Percentiles rank a stretch among this genome's conserved stretches.
phyloP scores from a whole-genome alignment of 768 basidiomycete species.

The Boletus rufocinnamomeus region DNA sequence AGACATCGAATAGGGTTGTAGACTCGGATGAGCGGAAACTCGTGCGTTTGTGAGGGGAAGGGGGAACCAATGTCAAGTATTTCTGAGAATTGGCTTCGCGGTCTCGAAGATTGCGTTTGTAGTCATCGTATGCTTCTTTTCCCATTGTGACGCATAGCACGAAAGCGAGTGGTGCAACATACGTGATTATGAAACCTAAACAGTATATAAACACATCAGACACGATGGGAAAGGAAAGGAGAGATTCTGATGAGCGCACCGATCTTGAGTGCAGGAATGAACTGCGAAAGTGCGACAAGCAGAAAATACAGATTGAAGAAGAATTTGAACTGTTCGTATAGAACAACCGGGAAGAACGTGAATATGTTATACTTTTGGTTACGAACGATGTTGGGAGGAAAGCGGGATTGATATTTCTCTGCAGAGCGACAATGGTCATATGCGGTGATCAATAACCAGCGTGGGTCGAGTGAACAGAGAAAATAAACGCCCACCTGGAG shows the following conservation, averaged over 20 bases:
- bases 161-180: constrained; percentile 94
- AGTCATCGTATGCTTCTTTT: constrained; percentile 99
- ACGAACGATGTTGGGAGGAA: constrained; percentile 89
- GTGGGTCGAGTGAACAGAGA: background rate
- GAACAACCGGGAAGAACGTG: constrained; percentile 95
- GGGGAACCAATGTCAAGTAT: constrained; percentile 78
- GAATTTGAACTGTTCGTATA: constrained; percentile 99
- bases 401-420: constrained; percentile 74
- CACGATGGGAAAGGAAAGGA: background rate
- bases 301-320: constrained; percentile 99
- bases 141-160: constrained; percentile 96
- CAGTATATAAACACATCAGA: background rate
- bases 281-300: constrained; percentile 94
- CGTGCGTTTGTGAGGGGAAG: constrained; percentile 35
- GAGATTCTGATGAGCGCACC: constrained; percentile 49
- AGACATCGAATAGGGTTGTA: constrained; percentile 18
- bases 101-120: constrained; percentile 90
- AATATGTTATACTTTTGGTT: constrained; percentile 98
- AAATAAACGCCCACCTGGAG: constrained; percentile 51
- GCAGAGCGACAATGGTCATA: background rate
- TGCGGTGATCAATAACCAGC: constrained; percentile 4
- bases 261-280: constrained; percentile 93
- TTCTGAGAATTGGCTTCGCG: constrained; percentile 93
- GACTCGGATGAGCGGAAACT: constrained; percentile 19
- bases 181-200: constrained; percentile 90